Conservation (phyloP, 2,329 filamentous ascomycete genomes). For the Pseudovirgaria hyperparasitica region DNA sequence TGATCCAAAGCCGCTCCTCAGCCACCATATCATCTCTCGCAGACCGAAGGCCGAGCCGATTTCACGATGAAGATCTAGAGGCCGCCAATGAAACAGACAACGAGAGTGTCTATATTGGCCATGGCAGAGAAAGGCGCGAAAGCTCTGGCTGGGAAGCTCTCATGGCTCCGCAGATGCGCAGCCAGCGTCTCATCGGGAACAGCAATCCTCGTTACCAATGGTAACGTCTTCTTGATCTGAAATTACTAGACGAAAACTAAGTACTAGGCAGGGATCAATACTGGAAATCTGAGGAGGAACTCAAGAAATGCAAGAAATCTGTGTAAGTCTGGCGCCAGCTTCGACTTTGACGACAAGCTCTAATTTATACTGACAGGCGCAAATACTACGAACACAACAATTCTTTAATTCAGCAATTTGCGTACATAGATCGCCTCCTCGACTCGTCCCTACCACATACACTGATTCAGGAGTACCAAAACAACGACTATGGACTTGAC, state of each 20-base stretch:
- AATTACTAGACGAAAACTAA: slow-evolving; percentile 1
- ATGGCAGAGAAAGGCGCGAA: slow-evolving; percentile 24
- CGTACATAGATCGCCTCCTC: slow-evolving; percentile 82
- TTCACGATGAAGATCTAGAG: slow-evolving; percentile 20
- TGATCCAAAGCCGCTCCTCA: slow-evolving; percentile 7
- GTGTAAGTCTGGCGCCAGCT: slow-evolving; percentile 34
- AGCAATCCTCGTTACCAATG: slow-evolving; percentile 77
- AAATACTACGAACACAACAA: slow-evolving; percentile 86
- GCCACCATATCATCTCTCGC: slow-evolving; percentile 5
- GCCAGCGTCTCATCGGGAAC: slow-evolving; percentile 77
- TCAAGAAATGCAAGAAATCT: slow-evolving; percentile 58
- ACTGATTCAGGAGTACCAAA: slow-evolving; percentile 77
- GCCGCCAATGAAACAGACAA: slow-evolving; percentile 12
- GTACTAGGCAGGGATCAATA: slow-evolving; percentile 49
- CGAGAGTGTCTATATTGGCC: slow-evolving; percentile 16
- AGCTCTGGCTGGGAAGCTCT: slow-evolving; percentile 31
- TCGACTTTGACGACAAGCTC: slow-evolving; percentile 1
- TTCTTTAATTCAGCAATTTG: slow-evolving; percentile 76
- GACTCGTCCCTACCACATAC: slow-evolving; percentile 89
- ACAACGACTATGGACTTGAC: too few species aligned
- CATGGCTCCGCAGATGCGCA: slow-evolving; percentile 56
- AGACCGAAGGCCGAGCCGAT: slow-evolving; percentile 16
- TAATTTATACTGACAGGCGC: slow-evolving; percentile 37
- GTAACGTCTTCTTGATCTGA: slow-evolving; percentile 20
- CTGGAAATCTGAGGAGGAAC: slow-evolving; percentile 67